Base-by-base conservation (phyloP, 352 stramenopile genomes). In the Pythium dissimile region DNA sequence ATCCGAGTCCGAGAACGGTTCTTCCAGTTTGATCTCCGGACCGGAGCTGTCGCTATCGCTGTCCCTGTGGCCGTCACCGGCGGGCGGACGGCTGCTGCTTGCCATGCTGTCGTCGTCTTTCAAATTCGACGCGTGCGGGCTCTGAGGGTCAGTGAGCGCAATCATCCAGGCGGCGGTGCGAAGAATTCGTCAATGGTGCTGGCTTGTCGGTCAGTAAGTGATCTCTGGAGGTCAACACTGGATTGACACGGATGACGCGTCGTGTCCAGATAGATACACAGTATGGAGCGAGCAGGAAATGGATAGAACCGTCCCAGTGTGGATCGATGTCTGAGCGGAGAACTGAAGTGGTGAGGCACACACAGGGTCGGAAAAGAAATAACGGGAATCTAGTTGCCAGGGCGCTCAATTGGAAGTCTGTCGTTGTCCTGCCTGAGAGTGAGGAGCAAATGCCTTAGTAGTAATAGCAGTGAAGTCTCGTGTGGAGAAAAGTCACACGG, bases 91-190 rank as follows among this genome's bases (percentile, higher is more conserved):
- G n/a, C n/a, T n/a, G n/a, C n/a, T n/a, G n/a, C n/a, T n/a, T n/a
- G n/a, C 5, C 20, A 34, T 47, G 20, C 18, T 23, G 21, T 23
- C 38, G 39, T n/a, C 23, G 26, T 41, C 5, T 20, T 55, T 55
- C 12, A 2, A 35, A 2, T 31, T 55, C 47, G 47, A 55, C 47
- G 44, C 47, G 47, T 55, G 47, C 23, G 47, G 47, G 23, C 47
- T 55, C 26, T 34, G 32, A 10, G 34, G 23, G 20, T 45, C 47
- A 18, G 47, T 26, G n/a, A 35, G 27, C 16, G 32, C 32, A 23
- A 55, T 55, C 47, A 55, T 55, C 20, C 21, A 49, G 2, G 16
- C 21, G 11, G 42, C 28, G 6, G 41, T 34, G 20, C 12, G 11
- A 16, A 20, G 37, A 43, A 23, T 41, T 16, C 34, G 5, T 6